Evolutionary conservation across 2,329 filamentous ascomycete genomes (phyloP), one percentile per base, ranked within the genome.

Genomic region (Eutypa lata): DNA sequence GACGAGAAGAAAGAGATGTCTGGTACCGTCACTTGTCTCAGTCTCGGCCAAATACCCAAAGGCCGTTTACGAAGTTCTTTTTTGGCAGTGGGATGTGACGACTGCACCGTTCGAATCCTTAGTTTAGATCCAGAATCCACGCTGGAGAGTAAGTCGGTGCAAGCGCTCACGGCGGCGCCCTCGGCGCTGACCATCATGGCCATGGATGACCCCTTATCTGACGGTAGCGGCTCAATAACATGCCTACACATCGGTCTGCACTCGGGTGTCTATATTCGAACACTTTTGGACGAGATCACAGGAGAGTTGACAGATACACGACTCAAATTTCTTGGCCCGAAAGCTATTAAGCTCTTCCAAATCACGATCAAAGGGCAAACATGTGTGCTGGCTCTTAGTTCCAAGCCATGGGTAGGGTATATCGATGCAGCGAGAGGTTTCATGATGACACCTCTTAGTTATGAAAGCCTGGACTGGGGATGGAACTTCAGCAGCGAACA

Each of bases 401-500:
- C 92, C 16, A 85, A 93, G 52, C 89, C 94, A 18, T 99, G 94
- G 92, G 79, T 99, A 3, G 93, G 92, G 43, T 97, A 97, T 68
- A 88, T 91, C 0, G 91, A 97, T 64, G 86, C 89, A 2, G 92
- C 89, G 2, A 90, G 89, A 66, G 87, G 87, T 37, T 96, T 97
- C 65, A 90, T 95, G 73, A 86, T 97, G 61, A 97, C 93, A 1
- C 94, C 95, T 0, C 75, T 99, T 28, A 90, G 90, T 69, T 97
- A 96, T 65, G 86, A 88, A 50, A 86, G 88, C 42, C 82, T 99
- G 26, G 91, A 96, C 70, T 97, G 91, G 79, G 92, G 90, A 3
- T 96, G 92, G 88, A 96, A 94, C 64, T 97, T 99, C 68, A 93
- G 90, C 70, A 96, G 92, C 66, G 91, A 96, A 68, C 90, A 96